Conservation (phyloP, 2,329 filamentous ascomycete species). For the Fusarium paranaense region DNA sequence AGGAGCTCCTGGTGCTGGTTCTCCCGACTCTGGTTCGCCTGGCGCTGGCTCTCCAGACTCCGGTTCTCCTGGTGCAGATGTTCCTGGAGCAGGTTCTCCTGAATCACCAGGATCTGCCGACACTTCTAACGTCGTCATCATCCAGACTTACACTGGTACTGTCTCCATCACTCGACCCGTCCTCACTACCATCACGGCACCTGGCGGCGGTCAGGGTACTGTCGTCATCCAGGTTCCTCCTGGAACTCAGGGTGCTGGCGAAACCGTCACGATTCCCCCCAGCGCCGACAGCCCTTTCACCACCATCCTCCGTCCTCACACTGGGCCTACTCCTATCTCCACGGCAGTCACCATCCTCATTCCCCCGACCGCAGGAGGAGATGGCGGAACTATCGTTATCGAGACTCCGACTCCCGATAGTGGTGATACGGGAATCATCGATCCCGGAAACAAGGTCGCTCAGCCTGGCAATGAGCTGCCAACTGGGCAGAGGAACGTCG, state of each 20-base stretch:
- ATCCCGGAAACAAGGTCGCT: neutral
- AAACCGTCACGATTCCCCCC: slow-evolving; percentile 30
- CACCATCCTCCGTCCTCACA: slow-evolving; percentile 26
- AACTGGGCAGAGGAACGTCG: slow-evolving; percentile 7
- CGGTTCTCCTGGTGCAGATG: neutral
- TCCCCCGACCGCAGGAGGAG: slow-evolving; percentile 15
- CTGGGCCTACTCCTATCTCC: slow-evolving; percentile 18
- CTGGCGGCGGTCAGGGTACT: slow-evolving; percentile 18
- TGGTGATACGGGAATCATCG: neutral
- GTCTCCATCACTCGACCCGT: slow-evolving; percentile 20
- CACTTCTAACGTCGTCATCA: slow-evolving; percentile 23
- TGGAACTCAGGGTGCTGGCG: slow-evolving; percentile 16
- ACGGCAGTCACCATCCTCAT: slow-evolving; percentile 29
- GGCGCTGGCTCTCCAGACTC: neutral
- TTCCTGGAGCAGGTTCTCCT: neutral
- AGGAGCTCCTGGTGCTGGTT: neutral
- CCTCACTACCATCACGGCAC: slow-evolving; percentile 19
- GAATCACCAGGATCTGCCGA: neutral
- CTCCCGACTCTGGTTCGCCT: neutral
- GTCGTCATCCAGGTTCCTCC: slow-evolving; percentile 31
- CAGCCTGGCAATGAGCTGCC: slow-evolving; percentile 14
- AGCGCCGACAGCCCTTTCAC: slow-evolving; percentile 27
- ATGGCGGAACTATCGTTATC: slow-evolving; percentile 32
- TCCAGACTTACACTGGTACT: slow-evolving; percentile 34
- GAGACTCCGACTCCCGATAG: slow-evolving; percentile 24